Percentiles rank a stretch among this genome's conserved stretches.
These are phyloP conservation scores for Durio zibethinus DNA, from an alignment of 345 rosid genomes.

Conservation along the genomic window DNA sequence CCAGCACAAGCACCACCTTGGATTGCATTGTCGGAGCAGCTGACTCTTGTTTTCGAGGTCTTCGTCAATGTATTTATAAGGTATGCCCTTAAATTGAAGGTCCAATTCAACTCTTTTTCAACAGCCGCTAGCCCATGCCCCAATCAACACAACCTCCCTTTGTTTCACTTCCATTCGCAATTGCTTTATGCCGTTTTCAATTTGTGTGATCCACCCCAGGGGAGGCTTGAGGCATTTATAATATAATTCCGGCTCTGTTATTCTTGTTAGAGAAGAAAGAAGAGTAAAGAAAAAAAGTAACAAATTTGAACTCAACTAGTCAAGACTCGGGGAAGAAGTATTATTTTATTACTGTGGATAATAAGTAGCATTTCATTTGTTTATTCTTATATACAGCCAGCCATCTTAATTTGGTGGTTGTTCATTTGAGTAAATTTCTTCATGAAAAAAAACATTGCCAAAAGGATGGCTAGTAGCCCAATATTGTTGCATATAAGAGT, in stretches of 20 bases:
- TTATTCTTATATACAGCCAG: not conserved
- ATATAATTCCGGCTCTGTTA: not conserved
- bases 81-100: conserved; percentile 23
- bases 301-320: not conserved
- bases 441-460: not conserved
- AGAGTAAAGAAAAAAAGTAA: not conserved
- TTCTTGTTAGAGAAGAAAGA: not conserved
- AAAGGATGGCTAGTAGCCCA: not conserved
- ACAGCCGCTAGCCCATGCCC: too few relatives aligned
- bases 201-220: not conserved
- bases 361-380: not conserved
- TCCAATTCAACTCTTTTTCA: too few relatives aligned
- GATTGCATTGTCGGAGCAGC: conserved; percentile 18
- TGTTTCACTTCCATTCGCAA: conserved; percentile 7
- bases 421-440: not conserved
- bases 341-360: not conserved
- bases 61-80: conserved; percentile 21
- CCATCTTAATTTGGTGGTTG: not conserved
- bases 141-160: conserved; percentile 13
- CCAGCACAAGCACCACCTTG: conserved; percentile 20
- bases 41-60: conserved; percentile 26
- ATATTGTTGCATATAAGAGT: conserved; percentile 24
- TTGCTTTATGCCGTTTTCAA: not conserved
- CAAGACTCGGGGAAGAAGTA: not conserved
- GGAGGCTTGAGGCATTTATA: not conserved